Conservation (phyloP, 495 filamentous ascomycete species). For the Staphylotrichum tortipilum region DNA sequence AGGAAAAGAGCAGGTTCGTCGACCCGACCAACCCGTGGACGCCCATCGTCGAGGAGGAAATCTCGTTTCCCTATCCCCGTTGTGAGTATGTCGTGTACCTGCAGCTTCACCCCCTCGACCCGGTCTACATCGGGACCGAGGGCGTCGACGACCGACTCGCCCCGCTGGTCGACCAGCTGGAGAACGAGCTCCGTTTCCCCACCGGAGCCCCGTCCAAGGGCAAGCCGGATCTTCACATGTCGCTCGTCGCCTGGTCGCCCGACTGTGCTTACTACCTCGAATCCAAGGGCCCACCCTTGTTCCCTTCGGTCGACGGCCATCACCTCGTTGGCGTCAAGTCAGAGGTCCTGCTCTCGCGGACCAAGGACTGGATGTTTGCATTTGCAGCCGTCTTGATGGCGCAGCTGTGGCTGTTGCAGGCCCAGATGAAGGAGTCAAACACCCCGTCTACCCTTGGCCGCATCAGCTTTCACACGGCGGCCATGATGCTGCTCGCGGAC, state of each 20-base stretch:
- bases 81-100: constrained; percentile 87
- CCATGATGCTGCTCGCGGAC: constrained; percentile 80
- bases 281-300: constrained; percentile 72
- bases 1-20: constrained; percentile 40
- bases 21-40: constrained; percentile 48
- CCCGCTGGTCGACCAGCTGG: constrained; percentile 55
- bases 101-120: constrained; percentile 61
- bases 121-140: constrained; percentile 25
- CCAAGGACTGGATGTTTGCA: constrained; percentile 57
- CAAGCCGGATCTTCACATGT: constrained; percentile 67
- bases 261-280: constrained; percentile 91
- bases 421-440: constrained; percentile 82
- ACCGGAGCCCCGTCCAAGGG: constrained; percentile 65
- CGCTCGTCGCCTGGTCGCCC: constrained; percentile 80
- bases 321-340: constrained; percentile 73
- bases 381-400: constrained; percentile 55
- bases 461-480: constrained; percentile 80
- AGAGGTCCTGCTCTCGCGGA: constrained; percentile 60
- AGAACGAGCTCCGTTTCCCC: constrained; percentile 77
- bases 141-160: constrained; percentile 25
- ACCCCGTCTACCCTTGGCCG: constrained; percentile 91
- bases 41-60: constrained; percentile 52
- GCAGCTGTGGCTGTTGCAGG: constrained; percentile 67
- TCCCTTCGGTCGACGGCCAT: constrained; percentile 49
- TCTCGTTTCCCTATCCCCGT: constrained; percentile 53